Conservation (phyloP, 805 yeast species). For the Phaffomyces opuntiae region DNA sequence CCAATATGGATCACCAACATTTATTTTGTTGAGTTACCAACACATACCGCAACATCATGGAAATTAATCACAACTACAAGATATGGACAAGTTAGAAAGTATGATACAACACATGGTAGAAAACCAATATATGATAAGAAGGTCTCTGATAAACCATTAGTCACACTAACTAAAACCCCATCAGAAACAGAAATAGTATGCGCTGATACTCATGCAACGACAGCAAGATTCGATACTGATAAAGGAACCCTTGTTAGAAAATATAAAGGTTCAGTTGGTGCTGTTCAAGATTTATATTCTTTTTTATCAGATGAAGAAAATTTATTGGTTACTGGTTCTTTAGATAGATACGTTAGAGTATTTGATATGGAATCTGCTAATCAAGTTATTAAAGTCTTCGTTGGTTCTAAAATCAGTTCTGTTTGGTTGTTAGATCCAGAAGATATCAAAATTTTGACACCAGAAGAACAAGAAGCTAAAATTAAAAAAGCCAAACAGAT, state of each 20-base stretch:
- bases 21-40: slow-evolving; percentile 32
- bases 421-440: slow-evolving; percentile 45
- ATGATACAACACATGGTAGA: slow-evolving; percentile 60
- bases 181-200: slow-evolving; percentile 43
- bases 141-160: slow-evolving; percentile 47
- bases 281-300: slow-evolving; percentile 35
- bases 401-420: slow-evolving; percentile 63
- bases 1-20: slow-evolving; percentile 74
- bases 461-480: slow-evolving; percentile 20
- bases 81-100: slow-evolving; percentile 68
- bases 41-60: slow-evolving; percentile 32
- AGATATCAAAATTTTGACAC: slow-evolving; percentile 24
- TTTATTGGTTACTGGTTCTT: slow-evolving; percentile 68
- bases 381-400: slow-evolving; percentile 58
- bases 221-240: slow-evolving; percentile 47
- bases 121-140: slow-evolving; percentile 58
- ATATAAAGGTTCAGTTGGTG: slow-evolving; percentile 72
- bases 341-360: slow-evolving; percentile 81
- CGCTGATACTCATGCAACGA: slow-evolving; percentile 64
- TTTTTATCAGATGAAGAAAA: slow-evolving; percentile 26
- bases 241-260: slow-evolving; percentile 58
- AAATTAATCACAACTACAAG: slow-evolving; percentile 60
- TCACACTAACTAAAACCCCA: slow-evolving; percentile 25
- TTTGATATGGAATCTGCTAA: slow-evolving; percentile 57
- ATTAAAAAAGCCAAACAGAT: slow-evolving; percentile 26